Base-by-base conservation (phyloP, 495 filamentous ascomycete species). In the Talaromyces proteolyticus region DNA sequence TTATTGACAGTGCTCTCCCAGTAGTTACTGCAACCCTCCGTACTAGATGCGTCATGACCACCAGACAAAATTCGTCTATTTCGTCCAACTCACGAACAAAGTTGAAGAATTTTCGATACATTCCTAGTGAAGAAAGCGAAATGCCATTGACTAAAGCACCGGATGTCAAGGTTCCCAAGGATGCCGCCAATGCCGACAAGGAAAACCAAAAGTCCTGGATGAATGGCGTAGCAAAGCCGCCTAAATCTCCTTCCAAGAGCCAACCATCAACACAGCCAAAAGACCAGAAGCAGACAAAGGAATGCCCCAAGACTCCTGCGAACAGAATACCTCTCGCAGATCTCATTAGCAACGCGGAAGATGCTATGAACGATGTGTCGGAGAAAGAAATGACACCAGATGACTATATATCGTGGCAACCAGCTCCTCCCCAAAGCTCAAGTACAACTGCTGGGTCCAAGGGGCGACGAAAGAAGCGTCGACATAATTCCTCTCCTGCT, bases 401-500 rank as follows among this genome's bases (percentile, higher is more conserved):
- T 50, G 87, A 91, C 48, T 79, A 84, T 53, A 73, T 90, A 20
- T 72, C 78, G n/a, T 91, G 87, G 87, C 75, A 86, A 39, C 73
- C 81, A 61, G 66, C 69, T 6, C 74, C 76, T 26, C 56, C 57
- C 12, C 44, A 62, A 25, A 80, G 72, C 49, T 74, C 73, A 46
- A 62, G 74, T 56, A 57, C 64, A 12, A 61, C 63, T 55, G 51
- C 53, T 2, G 65, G 58, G 34, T 74, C 66, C 40, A 77, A 69
- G 42, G 68, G 46, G 67, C 77, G 57, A 73, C 75, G 61, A 66
- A 79, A 57, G 53, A 95, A 95, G 64, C 78, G 90, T 44, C 84
- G 86, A 3, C 76, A 84, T 60, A 91, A 86, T 65, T 93, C 91
- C 6, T 91, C 91, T 8, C 87, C 89, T 0, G 69, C 74, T n/a